phyloP scores from a whole-genome alignment of 768 basidiomycete genomes.

The Rhizopogon salebrosus region DNA sequence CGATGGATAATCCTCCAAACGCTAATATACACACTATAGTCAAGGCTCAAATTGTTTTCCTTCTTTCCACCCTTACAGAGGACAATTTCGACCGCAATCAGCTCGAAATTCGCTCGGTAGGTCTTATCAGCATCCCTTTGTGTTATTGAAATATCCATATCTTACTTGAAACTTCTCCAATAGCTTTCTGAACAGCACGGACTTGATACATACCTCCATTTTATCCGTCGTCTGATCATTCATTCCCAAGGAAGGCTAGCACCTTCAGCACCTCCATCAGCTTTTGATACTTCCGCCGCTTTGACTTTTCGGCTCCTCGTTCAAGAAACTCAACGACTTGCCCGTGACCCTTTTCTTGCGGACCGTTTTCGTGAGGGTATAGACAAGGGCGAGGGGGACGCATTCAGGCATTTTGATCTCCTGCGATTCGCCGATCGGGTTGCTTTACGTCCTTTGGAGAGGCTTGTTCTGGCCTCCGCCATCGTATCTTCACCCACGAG shows the following conservation, averaged over 20 bases:
- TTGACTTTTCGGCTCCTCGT: slow-evolving; percentile 81
- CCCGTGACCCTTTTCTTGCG: slow-evolving; percentile 85
- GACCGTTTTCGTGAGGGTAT: slow-evolving; percentile 89
- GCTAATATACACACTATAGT: slow-evolving; percentile 90
- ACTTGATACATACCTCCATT: slow-evolving; percentile 94
- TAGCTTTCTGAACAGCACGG: slow-evolving; percentile 97
- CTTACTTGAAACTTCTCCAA: slow-evolving; percentile 9
- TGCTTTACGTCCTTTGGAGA: slow-evolving; percentile 74
- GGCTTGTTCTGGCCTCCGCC: slow-evolving; percentile 70
- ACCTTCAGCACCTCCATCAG: slow-evolving; percentile 51
- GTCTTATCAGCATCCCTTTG: slow-evolving; percentile 29
- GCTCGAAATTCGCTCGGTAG: slow-evolving; percentile 88
- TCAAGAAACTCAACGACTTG: slow-evolving; percentile 84
- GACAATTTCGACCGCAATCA: slow-evolving; percentile 96
- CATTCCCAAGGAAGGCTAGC: slow-evolving; percentile 74
- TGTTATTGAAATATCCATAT: slow-evolving; percentile 8
- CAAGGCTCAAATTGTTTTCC: slow-evolving; percentile 96
- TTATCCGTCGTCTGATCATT: slow-evolving; percentile 91
- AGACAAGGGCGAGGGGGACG: slow-evolving; percentile 81
- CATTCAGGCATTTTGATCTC: slow-evolving; percentile 81
- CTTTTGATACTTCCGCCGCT: slow-evolving; percentile 70
- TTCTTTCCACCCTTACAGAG: slow-evolving; percentile 92
- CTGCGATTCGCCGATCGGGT: slow-evolving; percentile 78
- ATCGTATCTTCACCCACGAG: slow-evolving; percentile 60
- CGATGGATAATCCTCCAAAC: slow-evolving; percentile 81